Evolutionary conservation across 768 basidiomycete genomes (phyloP).

Genomic region (Suillus brevipes): DNA sequence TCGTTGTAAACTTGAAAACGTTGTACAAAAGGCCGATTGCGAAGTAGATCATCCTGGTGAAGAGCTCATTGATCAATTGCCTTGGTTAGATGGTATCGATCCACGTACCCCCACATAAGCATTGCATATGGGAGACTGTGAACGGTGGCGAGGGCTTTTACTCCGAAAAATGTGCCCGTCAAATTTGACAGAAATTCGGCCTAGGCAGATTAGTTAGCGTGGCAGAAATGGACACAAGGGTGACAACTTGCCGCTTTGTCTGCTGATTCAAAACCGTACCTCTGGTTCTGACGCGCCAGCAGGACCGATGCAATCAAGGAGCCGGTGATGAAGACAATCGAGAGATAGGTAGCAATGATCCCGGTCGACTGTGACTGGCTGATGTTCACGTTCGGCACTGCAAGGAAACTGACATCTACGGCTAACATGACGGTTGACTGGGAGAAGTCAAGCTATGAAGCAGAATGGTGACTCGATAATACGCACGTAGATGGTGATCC

Average conservation of each 20-base stretch:
- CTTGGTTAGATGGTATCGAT: background rate
- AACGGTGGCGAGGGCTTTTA: conserved; percentile 32
- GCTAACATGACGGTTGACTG: conserved; percentile 52
- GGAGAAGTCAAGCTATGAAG: background rate
- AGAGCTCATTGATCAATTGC: background rate
- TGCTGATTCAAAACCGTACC: conserved; percentile 22
- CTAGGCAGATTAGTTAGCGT: conserved; percentile 14
- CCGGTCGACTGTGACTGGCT: conserved; percentile 13
- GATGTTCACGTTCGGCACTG: conserved; percentile 45
- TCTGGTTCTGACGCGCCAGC: conserved; percentile 39
- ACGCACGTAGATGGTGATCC: conserved; percentile 48
- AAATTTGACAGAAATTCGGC: conserved; percentile 23
- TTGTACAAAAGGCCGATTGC: conserved; percentile 23
- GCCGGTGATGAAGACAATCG: conserved; percentile 37
- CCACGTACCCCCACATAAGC: conserved; percentile 32
- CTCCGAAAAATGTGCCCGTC: conserved; percentile 18
- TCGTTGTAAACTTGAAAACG: conserved; percentile 22
- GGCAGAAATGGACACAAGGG: background rate
- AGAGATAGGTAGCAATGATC: conserved; percentile 39
- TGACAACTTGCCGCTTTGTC: conserved; percentile 30
- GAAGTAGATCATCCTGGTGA: conserved; percentile 30
- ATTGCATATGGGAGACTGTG: conserved; percentile 35
- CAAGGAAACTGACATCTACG: conserved; percentile 55
- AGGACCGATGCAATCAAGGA: conserved; percentile 36
- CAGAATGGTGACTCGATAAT: no score